phyloP scores from a whole-genome alignment of 2,329 filamentous ascomycete genomes.

The Dactylellina sp. region DNA sequence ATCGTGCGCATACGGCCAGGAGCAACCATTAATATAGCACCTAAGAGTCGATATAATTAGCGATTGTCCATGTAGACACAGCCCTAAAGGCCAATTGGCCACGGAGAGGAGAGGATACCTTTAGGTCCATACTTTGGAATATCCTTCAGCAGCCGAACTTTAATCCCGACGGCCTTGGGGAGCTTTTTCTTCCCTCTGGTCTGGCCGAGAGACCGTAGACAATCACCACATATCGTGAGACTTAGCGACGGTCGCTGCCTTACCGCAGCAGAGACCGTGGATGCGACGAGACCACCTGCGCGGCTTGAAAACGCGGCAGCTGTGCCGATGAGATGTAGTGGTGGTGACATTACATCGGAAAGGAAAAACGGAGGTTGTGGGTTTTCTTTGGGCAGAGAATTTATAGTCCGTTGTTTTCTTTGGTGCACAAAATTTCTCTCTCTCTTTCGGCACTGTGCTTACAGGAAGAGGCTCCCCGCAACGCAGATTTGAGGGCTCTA shows the following conservation, averaged over 20 bases:
- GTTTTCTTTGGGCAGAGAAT: background rate
- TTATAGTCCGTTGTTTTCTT: background rate
- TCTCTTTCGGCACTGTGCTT: background rate
- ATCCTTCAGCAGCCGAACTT: slow-evolving; percentile 69
- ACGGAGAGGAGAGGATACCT: slow-evolving; percentile 61
- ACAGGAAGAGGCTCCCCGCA: background rate
- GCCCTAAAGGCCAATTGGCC: too few species aligned
- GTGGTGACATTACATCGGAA: slow-evolving; percentile 52
- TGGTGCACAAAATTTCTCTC: background rate
- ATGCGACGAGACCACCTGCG: background rate
- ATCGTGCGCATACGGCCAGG: slow-evolving; percentile 68
- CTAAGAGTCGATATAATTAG: slow-evolving; percentile 62
- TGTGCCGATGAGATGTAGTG: slow-evolving; percentile 59
- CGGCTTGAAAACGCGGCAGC: slow-evolving; percentile 21
- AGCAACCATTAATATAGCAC: slow-evolving; percentile 68
- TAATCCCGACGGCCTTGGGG: slow-evolving; percentile 65
- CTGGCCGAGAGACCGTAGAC: slow-evolving; percentile 56
- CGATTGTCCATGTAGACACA: too few species aligned
- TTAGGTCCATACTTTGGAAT: slow-evolving; percentile 68
- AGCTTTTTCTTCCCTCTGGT: slow-evolving; percentile 66
- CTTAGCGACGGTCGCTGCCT: slow-evolving; percentile 27
- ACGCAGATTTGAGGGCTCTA: background rate
- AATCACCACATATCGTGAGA: slow-evolving; percentile 59
- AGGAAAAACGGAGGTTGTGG: background rate
- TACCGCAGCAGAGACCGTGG: slow-evolving; percentile 9